Evolutionary conservation across 192 early-diverging fungal genomes (phyloP).

Genomic region (Coemansia erecta): DNA sequence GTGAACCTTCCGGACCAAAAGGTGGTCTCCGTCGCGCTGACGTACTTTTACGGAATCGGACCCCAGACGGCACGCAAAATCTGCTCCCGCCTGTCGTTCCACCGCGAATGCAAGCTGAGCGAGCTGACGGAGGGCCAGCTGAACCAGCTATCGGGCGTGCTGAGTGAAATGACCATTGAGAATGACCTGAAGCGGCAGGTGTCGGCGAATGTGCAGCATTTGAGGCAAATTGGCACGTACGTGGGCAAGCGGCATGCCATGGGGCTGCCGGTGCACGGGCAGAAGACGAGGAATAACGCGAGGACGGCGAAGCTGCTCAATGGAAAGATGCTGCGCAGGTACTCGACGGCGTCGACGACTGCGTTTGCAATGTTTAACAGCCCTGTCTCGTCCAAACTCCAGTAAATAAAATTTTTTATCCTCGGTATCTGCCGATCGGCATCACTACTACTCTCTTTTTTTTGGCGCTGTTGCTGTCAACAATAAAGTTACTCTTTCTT

Average conservation of each 20-base stretch:
- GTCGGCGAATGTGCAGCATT: slow-evolving; percentile 68
- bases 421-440: too few relatives aligned
- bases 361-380: slow-evolving; percentile 35
- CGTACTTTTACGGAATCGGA: slow-evolving; percentile 91
- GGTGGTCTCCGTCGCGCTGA: slow-evolving; percentile 76
- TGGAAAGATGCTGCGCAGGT: slow-evolving; percentile 45
- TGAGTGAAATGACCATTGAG: slow-evolving; percentile 87
- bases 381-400: slow-evolving; percentile 27
- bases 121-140: slow-evolving; percentile 87
- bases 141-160: slow-evolving; percentile 78
- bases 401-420: slow-evolving; percentile 3
- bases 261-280: slow-evolving; percentile 86
- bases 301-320: slow-evolving; percentile 87
- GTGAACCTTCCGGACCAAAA: slow-evolving; percentile 93
- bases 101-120: slow-evolving; percentile 78
- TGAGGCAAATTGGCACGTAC: slow-evolving; percentile 72
- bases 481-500: slow-evolving; percentile 1
- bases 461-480: background rate
- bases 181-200: slow-evolving; percentile 72
- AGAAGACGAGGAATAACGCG: slow-evolving; percentile 83
- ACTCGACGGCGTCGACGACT: slow-evolving; percentile 33
- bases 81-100: slow-evolving; percentile 80
- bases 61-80: slow-evolving; percentile 67
- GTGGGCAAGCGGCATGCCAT: slow-evolving; percentile 81
- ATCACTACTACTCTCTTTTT: too few relatives aligned